Percentiles rank a stretch among this genome's conserved stretches.
Conservation (phyloP, 495 filamentous ascomycete genomes). For the Physcia stellaris region DNA sequence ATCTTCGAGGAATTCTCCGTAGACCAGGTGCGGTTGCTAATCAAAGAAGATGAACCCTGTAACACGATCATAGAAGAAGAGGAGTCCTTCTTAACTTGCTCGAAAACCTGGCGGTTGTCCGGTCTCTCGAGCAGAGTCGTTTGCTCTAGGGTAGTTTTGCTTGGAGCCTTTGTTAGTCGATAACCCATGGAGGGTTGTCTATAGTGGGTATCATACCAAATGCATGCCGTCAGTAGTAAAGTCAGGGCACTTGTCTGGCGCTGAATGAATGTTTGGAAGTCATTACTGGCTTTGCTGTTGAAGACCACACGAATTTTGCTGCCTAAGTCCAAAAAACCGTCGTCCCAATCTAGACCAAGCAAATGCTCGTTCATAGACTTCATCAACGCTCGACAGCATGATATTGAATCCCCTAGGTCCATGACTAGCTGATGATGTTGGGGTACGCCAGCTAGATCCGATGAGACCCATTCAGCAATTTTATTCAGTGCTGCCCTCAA, state of each 20-base stretch:
- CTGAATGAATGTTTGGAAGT: slow-evolving; percentile 4
- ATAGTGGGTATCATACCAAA: slow-evolving; percentile 4
- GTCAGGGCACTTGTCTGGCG: slow-evolving; percentile 9
- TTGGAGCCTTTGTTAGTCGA: neutral
- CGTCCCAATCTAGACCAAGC: neutral
- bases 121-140: neutral
- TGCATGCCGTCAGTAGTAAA: slow-evolving; percentile 7
- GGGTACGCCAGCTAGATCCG: slow-evolving; percentile 1
- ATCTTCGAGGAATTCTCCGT: neutral
- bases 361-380: neutral
- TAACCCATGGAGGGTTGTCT: neutral
- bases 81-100: slow-evolving; percentile 9
- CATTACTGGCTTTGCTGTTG: neutral
- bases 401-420: slow-evolving; percentile 5
- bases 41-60: slow-evolving; percentile 6
- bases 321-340: neutral
- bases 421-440: slow-evolving; percentile 9
- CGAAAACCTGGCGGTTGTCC: slow-evolving; percentile 4
- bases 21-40: neutral
- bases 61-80: slow-evolving; percentile 9
- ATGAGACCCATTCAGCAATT: slow-evolving; percentile 5
- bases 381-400: slow-evolving; percentile 5
- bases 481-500: slow-evolving; percentile 6
- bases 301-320: slow-evolving; percentile 4
- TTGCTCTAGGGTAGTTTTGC: slow-evolving; percentile 4